Evolutionary conservation across 352 stramenopile species (phyloP).

Genomic region (Phytophthora kernoviae): DNA sequence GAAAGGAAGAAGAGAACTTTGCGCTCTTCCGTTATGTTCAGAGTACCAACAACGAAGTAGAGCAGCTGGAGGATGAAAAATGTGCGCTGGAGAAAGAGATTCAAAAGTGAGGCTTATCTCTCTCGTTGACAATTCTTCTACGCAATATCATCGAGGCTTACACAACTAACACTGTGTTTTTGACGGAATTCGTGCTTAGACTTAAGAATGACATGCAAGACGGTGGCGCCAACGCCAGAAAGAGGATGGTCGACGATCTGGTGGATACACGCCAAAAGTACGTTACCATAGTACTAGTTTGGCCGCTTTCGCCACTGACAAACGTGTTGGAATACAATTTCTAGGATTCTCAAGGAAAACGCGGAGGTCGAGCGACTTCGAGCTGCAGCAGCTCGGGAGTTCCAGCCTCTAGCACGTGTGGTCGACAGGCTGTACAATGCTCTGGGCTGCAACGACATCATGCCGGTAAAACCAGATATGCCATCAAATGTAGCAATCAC

Average conservation of each 20-base stretch:
- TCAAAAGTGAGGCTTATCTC: constrained; percentile 43
- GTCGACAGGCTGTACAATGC: constrained; percentile 83
- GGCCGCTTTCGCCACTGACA: neutral
- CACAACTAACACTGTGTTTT: neutral
- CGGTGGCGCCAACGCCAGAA: constrained; percentile 64
- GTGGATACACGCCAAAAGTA: constrained; percentile 77
- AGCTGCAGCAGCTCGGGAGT: constrained; percentile 61
- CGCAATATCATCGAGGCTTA: neutral
- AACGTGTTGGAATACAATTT: neutral
- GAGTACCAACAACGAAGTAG: constrained; percentile 78
- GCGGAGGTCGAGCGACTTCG: constrained; percentile 72
- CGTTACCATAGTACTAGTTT: neutral
- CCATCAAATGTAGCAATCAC: neutral
- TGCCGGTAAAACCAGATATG: constrained; percentile 40
- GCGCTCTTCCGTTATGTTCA: constrained; percentile 82
- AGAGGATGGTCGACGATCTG: constrained; percentile 75
- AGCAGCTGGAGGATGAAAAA: constrained; percentile 84
- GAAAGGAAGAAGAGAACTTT: constrained; percentile 83
- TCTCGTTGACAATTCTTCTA: neutral
- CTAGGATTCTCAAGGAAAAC: constrained; percentile 80
- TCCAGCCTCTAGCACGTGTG: constrained; percentile 69
- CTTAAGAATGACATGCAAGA: constrained; percentile 68
- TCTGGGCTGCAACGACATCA: constrained; percentile 81
- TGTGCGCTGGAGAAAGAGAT: constrained; percentile 56
- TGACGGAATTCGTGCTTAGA: constrained; percentile 24